Evolutionary conservation across 768 basidiomycete genomes (phyloP).

Genomic region (Boletus reticuloceps): DNA sequence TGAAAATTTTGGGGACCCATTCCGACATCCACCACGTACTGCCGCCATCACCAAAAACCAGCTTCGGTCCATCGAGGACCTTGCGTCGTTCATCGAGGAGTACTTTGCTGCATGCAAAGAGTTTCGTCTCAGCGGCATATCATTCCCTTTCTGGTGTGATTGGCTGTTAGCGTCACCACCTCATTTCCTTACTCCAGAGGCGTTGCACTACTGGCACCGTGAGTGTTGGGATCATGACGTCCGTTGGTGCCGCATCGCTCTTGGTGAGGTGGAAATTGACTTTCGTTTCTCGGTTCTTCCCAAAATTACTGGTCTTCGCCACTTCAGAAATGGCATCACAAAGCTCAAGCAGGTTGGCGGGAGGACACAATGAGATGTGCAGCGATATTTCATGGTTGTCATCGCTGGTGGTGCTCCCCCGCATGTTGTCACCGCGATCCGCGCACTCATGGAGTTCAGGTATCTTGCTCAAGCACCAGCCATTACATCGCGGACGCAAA

Average conservation of each 20-base stretch:
- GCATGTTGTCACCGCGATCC: slow-evolving; percentile 32
- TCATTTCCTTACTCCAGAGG: neutral
- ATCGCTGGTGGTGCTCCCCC: slow-evolving; percentile 30
- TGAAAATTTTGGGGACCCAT: neutral
- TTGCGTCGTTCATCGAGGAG: neutral
- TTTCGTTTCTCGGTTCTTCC: slow-evolving; percentile 6
- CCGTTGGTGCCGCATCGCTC: neutral
- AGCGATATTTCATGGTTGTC: slow-evolving; percentile 33
- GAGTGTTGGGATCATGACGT: neutral
- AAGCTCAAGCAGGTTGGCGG: slow-evolving; percentile 42
- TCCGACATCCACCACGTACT: neutral
- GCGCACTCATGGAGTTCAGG: slow-evolving; percentile 36
- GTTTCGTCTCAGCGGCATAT: neutral
- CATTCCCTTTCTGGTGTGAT: neutral
- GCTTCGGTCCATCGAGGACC: too few relatives aligned
- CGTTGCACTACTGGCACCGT: neutral
- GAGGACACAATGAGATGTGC: slow-evolving; percentile 36
- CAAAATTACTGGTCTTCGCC: slow-evolving; percentile 27
- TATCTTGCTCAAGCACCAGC: slow-evolving; percentile 33
- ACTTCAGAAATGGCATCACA: slow-evolving; percentile 40
- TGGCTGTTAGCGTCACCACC: neutral
- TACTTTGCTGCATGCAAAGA: neutral
- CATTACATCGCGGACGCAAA: slow-evolving; percentile 20
- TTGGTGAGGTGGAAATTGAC: slow-evolving; percentile 14
- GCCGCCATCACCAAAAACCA: neutral